Evolutionary conservation across 1,284 basidiomycete genomes (phyloP).

Genomic region (Wolfiporia cocos): DNA sequence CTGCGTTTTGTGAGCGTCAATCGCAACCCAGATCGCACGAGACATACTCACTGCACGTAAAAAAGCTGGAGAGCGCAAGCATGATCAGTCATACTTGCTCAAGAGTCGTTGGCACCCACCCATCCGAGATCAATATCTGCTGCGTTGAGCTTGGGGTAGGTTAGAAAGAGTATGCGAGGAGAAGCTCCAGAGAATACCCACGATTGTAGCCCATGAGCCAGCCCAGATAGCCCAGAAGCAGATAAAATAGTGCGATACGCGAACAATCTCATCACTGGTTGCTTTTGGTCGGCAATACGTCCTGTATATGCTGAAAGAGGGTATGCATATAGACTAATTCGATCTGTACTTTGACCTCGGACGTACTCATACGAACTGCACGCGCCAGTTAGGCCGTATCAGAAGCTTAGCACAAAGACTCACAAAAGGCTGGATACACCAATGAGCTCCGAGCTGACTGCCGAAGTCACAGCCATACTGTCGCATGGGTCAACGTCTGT

Average conservation of each 20-base stretch:
- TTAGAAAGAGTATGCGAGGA: not conserved
- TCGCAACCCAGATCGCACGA: not conserved
- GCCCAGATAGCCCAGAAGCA: conserved; percentile 57
- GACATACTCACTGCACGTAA: conserved; percentile 38
- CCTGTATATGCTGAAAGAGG: conserved; percentile 42
- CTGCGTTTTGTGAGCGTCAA: conserved; percentile 18
- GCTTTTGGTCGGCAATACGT: conserved; percentile 62
- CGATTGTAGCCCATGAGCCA: conserved; percentile 45
- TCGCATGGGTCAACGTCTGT: not conserved
- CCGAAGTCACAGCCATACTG: conserved; percentile 52
- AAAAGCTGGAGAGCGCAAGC: conserved; percentile 26
- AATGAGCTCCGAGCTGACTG: conserved; percentile 54
- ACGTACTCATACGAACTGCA: conserved; percentile 37
- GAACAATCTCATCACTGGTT: conserved; percentile 53
- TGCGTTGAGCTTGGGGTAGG: conserved; percentile 31
- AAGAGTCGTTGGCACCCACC: conserved; percentile 17
- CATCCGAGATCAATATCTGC: conserved; percentile 41
- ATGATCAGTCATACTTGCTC: not conserved
- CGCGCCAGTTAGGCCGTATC: not conserved
- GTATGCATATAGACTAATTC: not conserved
- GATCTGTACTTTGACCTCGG: not conserved
- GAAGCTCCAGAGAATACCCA: conserved; percentile 14
- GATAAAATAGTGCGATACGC: conserved; percentile 49
- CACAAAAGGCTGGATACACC: conserved; percentile 52
- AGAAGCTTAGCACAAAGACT: conserved; percentile 18